A percentile compares a stretch with the other conserved stretches of the same genome.
Conservation (phyloP, 2,329 filamentous ascomycete species). For the Colletotrichum viniferum region DNA sequence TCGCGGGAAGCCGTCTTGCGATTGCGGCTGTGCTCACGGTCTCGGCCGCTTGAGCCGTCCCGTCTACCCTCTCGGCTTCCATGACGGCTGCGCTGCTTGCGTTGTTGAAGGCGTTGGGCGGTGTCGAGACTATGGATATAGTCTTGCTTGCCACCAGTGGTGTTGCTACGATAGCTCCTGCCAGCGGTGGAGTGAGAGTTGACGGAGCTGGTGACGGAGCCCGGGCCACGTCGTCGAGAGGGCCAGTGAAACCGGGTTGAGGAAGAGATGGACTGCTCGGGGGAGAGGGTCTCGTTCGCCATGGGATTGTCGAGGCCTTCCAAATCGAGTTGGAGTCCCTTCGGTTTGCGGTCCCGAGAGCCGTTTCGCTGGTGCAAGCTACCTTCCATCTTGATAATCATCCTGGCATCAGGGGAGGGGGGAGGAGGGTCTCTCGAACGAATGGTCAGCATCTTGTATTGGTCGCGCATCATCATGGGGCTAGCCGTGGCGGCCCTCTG, state of each 20-base stretch:
- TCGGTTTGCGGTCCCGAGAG: conserved; percentile 79
- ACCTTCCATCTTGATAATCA: conserved; percentile 67
- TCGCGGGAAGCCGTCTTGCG: conserved; percentile 60
- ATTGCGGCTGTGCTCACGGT: conserved; percentile 52
- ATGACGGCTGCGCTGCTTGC: conserved; percentile 58
- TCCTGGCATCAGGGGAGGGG: conserved; percentile 65
- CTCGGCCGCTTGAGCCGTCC: conserved; percentile 41
- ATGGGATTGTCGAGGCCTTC: conserved; percentile 41
- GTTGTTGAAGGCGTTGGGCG: conserved; percentile 66
- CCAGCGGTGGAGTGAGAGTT: conserved; percentile 60
- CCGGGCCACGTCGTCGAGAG: conserved; percentile 55
- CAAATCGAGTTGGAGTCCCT: conserved; percentile 69
- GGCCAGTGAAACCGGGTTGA: conserved; percentile 62
- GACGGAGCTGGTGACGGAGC: conserved; percentile 61
- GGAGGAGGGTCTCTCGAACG: conserved; percentile 55
- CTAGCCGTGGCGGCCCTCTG: conserved; percentile 71
- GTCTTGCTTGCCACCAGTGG: conserved; percentile 63
- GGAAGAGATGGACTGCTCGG: conserved; percentile 59
- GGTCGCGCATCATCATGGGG: conserved; percentile 65
- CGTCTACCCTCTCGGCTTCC: conserved; percentile 53
- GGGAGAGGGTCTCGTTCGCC: conserved; percentile 57
- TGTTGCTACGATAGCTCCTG: conserved; percentile 55
- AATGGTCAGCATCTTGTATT: conserved; percentile 22
- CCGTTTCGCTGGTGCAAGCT: conserved; percentile 66
- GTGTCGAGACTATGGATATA: conserved; percentile 88